phyloP scores from a whole-genome alignment of 345 rosid genomes.

The Gossypium longicalyx region DNA sequence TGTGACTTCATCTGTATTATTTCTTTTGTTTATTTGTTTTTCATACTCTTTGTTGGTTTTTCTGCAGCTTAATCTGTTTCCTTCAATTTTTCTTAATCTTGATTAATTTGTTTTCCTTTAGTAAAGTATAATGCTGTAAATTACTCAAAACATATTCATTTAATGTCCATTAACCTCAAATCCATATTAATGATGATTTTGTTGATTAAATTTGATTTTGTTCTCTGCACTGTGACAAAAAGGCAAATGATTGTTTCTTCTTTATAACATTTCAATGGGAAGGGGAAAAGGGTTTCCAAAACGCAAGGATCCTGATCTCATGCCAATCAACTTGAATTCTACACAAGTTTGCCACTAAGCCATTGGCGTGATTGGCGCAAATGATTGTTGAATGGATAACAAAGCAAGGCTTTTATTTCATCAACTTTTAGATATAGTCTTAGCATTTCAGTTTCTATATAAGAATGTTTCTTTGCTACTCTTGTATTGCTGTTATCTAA shows the following conservation, averaged over 20 bases:
- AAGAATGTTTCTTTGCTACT: background rate
- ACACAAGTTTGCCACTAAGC: too few relatives aligned
- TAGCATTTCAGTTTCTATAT: background rate
- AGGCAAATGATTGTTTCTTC: background rate
- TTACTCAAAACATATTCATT: background rate
- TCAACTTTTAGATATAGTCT: background rate
- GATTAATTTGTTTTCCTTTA: background rate
- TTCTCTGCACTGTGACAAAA: background rate
- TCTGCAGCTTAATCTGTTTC: conserved; percentile 41
- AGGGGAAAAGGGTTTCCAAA: too few relatives aligned
- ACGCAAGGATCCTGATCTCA: too few relatives aligned
- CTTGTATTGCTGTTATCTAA: background rate
- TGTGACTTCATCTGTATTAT: background rate
- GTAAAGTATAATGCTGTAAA: conserved; percentile 15
- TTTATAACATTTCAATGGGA: too few relatives aligned
- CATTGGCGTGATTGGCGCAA: too few relatives aligned
- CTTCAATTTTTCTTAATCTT: background rate
- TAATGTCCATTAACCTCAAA: background rate
- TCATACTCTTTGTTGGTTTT: background rate
- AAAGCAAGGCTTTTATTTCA: background rate
- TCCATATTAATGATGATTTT: background rate
- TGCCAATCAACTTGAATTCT: too few relatives aligned
- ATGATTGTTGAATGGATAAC: background rate
- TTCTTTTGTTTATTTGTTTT: background rate
- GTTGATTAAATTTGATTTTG: background rate